Base-by-base conservation (phyloP, 352 stramenopile genomes). In the Phytopythium oedochilum region DNA sequence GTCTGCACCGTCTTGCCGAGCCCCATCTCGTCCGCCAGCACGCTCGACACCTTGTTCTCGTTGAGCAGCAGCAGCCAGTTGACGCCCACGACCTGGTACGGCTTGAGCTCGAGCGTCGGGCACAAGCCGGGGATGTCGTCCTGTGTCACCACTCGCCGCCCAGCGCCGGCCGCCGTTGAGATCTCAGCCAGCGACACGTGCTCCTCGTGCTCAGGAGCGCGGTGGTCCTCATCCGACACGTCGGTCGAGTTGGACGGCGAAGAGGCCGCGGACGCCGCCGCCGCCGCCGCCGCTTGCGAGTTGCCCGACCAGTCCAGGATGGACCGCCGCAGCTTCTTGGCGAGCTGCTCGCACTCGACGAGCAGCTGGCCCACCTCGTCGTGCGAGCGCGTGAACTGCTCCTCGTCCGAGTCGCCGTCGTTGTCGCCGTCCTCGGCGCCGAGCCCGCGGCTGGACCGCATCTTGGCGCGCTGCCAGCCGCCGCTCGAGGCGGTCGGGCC, bases 1-100 rank as follows among this genome's bases (percentile, higher is more conserved):
- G 82, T 89, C 56, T 96, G 86, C 3, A 93, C 83, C 3, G 86
- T 96, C 71, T 99, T 99, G 15, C 94, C 94, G 5, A 98, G 77
- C 22, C 92, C 91, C 92, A 97, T 97, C 53, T 97, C 89, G 57
- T 97, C 82, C 0, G 84, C 78, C 5, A 96, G 53, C 36, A 96
- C 83, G 10, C 82, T 78, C 7, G 81, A 92, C 23, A 93, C 71
- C 14, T 78, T 81, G 65, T 95, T 89, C 55, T 90, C 68, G 44
- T 84, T 83, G 6, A 93, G 63, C 17, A 93, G 36, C 25, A 92
- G 53, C 36, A 95, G 48, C 85, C 85, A 95, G 38, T 95, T 95
- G 18, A 95, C 62, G 4, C 85, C 85, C 25, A 93, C 85, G 4
- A 89, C 67, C 62, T 95, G 85, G 57, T 95, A 95, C 18, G 85